A percentile compares a stretch with the other conserved stretches of the same genome.
phyloP scores from a whole-genome alignment of 495 filamentous ascomycete genomes.

The Terfezia boudieri region DNA sequence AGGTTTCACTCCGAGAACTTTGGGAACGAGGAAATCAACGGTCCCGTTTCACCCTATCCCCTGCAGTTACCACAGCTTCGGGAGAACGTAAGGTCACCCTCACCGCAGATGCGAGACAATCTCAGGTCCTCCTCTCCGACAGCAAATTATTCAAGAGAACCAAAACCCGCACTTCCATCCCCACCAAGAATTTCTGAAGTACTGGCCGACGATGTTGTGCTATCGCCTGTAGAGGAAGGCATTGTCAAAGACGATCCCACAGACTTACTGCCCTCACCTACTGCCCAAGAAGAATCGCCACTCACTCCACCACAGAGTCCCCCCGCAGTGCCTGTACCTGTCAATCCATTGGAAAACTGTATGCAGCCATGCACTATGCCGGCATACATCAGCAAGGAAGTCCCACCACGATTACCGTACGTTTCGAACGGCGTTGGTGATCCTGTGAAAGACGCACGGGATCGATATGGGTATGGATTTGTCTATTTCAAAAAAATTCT shows the following conservation, averaged over 20 bases:
- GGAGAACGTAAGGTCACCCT: background rate
- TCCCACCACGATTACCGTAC: background rate
- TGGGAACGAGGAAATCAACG: conserved; percentile 4
- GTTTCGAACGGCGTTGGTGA: conserved; percentile 1
- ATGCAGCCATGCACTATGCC: background rate
- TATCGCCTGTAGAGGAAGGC: conserved; percentile 1
- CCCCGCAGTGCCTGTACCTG: background rate
- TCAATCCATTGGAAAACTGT: background rate
- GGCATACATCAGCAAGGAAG: background rate
- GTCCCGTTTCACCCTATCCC: conserved; percentile 9
- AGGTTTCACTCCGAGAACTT: conserved; percentile 1
- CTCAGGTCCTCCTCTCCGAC: background rate
- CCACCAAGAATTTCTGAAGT: conserved; percentile 18
- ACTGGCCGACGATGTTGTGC: conserved; percentile 19
- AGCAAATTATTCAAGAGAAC: conserved; percentile 5
- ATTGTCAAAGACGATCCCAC: background rate
- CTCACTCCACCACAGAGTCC: conserved; percentile 4
- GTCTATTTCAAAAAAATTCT: background rate
- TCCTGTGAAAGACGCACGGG: conserved; percentile 21
- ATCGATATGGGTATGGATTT: conserved; percentile 23
- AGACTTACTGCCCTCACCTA: conserved; percentile 8
- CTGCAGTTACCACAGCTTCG: conserved; percentile 3
- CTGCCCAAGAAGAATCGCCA: conserved; percentile 10
- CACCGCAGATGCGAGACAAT: background rate
- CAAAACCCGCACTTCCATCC: conserved; percentile 15